phyloP scores from a whole-genome alignment of 495 filamentous ascomycete species.

The Xylaria telfairii region DNA sequence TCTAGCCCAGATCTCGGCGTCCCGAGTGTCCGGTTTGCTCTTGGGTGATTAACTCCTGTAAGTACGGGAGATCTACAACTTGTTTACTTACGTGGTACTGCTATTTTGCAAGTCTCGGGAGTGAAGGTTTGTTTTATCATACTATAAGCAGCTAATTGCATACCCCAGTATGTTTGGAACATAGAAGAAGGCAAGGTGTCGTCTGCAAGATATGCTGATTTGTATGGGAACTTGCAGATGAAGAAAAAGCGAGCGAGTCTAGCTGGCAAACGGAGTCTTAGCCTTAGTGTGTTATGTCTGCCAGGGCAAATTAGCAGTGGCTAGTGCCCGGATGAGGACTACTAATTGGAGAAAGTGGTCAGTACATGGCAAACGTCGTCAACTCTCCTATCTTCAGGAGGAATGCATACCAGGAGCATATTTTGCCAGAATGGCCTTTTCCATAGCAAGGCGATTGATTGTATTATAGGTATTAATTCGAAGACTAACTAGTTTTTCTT shows the following conservation, averaged over 20 bases:
- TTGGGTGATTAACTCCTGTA: neutral
- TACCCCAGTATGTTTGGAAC: no score
- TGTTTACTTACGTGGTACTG: neutral
- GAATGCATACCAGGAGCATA: neutral
- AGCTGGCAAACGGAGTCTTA: no score
- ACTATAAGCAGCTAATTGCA: no score
- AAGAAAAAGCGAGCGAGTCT: no score
- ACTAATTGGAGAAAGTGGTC: no score
- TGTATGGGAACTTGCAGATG: no score
- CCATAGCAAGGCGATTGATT: neutral
- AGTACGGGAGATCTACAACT: neutral
- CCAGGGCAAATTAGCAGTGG: no score
- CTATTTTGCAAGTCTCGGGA: neutral
- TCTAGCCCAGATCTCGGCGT: constrained; percentile 10
- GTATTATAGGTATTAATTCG: neutral
- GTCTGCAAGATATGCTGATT: no score
- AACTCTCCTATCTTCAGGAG: neutral
- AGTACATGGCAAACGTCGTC: constrained; percentile 1
- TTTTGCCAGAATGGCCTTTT: neutral
- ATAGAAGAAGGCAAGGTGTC: no score
- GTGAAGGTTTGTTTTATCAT: no score
- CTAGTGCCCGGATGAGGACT: no score
- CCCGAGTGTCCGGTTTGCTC: constrained; percentile 2
- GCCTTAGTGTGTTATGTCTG: no score
- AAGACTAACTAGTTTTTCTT: neutral